Evolutionary conservation across 1,284 basidiomycete genomes (phyloP), one percentile per base, ranked within the genome.

Genomic region (Ceratobasidium sp.): DNA sequence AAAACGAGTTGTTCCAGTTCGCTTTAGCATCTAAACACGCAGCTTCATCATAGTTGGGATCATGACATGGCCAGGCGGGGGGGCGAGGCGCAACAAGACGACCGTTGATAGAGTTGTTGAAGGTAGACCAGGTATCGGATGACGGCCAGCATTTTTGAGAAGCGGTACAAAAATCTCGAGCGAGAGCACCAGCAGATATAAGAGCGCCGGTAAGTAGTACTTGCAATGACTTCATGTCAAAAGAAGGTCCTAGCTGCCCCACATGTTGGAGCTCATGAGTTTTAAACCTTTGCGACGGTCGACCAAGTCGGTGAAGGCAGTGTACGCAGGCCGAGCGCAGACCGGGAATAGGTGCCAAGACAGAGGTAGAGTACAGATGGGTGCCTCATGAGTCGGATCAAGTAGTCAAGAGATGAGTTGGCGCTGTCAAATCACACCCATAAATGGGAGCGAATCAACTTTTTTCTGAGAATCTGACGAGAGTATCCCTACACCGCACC

Each of bases 1-100:
- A 78, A 33, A 78, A 73, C n/a, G 55, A 41, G 59, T 44, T 74
- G 52, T 52, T 35, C 77, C 77, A 78, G 50, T 78, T 78, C n/a
- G 69, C 27, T 48, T 64, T 73, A n/a, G 50, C 77, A 4, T 59
- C 8, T 12, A 14, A 35, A 33, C 77, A 78, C 3, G 60, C 55
- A 14, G 55, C 46, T 23, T 71, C 60, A 38, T 78, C 74, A 27
- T 76, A 76, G 41, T 76, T 65, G 20, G 74, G 74, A 38, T 76
- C 64, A 23, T 76, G 74, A 33, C 74, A 76, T 5, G 74, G 74
- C 74, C 74, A 76, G 8, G 74, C 74, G 12, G 74, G 52, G 55
- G 74, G 74, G 44, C 54, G 74, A 59, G 74, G 64, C 14, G 74
- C 54, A 23, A 76, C 54, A 12, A 76, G 74, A 59, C 74, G 74